Conservation (phyloP, 192 early-diverging fungal genomes). For the Entomortierella beljakovae region DNA sequence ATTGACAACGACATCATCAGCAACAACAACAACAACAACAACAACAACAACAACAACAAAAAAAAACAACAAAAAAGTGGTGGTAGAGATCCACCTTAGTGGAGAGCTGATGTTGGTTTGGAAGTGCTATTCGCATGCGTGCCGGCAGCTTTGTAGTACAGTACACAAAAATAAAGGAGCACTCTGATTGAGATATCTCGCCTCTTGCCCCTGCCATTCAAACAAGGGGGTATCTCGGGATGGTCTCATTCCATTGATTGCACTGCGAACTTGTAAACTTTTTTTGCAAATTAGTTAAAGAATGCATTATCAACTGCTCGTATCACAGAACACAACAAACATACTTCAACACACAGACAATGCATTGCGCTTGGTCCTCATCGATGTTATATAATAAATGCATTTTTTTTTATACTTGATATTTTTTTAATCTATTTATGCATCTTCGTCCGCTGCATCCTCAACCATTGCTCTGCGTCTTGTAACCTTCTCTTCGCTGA, state of each 20-base stretch:
- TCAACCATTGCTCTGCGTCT: slow-evolving; percentile 55
- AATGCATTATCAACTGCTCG: no score
- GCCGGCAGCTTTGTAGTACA: neutral
- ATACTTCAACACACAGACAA: neutral
- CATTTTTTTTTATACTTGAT: slow-evolving; percentile 1
- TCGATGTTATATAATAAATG: no score
- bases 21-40: no score
- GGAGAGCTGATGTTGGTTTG: no score
- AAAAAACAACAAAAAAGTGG: no score
- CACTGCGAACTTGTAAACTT: no score
- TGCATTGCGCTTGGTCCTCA: neutral
- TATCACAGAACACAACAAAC: neutral
- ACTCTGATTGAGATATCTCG: neutral
- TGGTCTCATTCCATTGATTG: neutral
- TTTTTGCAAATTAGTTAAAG: no score
- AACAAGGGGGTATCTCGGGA: neutral
- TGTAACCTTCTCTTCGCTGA: slow-evolving; percentile 47
- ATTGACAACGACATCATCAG: no score
- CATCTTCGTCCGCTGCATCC: slow-evolving; percentile 59
- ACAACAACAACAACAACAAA: no score
- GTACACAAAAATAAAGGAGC: neutral
- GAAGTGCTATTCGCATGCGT: no score
- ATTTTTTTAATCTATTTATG: neutral
- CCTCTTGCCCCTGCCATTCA: neutral
- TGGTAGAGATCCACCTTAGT: no score